Base-by-base conservation (phyloP, 805 yeast genomes). In the Sugiyamaella smithiae region DNA sequence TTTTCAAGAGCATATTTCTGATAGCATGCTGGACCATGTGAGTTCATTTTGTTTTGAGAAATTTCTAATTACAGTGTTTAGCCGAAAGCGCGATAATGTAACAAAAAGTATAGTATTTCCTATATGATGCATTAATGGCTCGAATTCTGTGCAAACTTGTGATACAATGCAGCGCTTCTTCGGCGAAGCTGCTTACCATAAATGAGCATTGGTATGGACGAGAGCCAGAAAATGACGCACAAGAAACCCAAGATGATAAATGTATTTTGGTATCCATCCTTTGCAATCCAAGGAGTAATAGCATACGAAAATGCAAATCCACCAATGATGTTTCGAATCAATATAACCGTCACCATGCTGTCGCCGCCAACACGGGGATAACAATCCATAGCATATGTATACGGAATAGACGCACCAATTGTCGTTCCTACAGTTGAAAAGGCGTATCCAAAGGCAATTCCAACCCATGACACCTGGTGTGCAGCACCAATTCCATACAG, bases 1-100 rank as follows among this genome's bases (percentile, higher is more conserved):
- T 73, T 46, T 46, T 20, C 11, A 24, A 7, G 50, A 73, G 46
- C 46, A 57, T 1, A 52, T 55, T 26, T 59, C 67, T 26, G 23
- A 25, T 25, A n/a, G n/a, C 6, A 26, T 40, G 33, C 20, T 40
- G 11, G 43, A 40, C 5, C 43, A 40, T 5, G 38, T 35, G 22
- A 35, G 38, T 35, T n/a, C n/a, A n/a, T n/a, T 14, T 12, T 19
- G 22, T 16, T 11, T 16, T 16, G 16, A n/a, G 38, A 16, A 11
- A 19, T 35, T 35, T 19, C 5, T 35, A 19, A 16, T 20, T 12
- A 14, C 19, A 35, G 38, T 35, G 38, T 19, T n/a, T 35, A 3
- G 20, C 20, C 22, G 38, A 35, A 16, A 19, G 38, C 19, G 20
- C 16, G 12, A 35, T 11, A 11, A 14, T 11, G 16, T 5, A 12